Percentiles rank a stretch among this genome's conserved stretches.
phyloP scores from a whole-genome alignment of 306 rosid genomes.

The Boehmeria nivea region DNA sequence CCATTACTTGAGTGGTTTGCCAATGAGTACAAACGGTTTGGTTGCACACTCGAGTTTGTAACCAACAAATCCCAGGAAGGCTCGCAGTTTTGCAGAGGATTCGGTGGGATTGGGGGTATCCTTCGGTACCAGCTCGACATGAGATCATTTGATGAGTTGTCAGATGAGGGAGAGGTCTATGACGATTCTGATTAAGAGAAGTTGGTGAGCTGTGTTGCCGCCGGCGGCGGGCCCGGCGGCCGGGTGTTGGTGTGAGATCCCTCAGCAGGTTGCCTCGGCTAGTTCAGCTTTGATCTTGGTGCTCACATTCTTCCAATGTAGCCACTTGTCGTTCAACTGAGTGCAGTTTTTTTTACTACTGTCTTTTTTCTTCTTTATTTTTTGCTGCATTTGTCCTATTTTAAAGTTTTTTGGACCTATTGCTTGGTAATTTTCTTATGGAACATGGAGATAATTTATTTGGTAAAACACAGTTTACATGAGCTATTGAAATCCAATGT shows the following conservation, averaged over 20 bases:
- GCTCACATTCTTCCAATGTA: conserved; percentile 1
- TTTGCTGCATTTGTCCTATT: no score
- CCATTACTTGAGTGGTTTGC: conserved; percentile 92
- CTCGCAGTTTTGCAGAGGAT: conserved; percentile 86
- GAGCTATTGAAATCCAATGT: no score
- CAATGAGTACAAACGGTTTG: conserved; percentile 64
- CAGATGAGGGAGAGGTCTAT: conserved; percentile 48
- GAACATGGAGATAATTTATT: no score
- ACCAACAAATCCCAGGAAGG: conserved; percentile 93
- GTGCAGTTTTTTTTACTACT: no score
- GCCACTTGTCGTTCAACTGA: no score
- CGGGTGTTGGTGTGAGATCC: conserved; percentile 4
- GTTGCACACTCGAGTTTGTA: conserved; percentile 78
- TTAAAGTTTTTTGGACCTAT: no score
- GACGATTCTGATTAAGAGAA: conserved; percentile 56
- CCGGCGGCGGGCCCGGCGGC: no score
- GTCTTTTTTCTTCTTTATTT: no score
- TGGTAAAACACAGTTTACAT: no score
- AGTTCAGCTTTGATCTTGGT: background rate
- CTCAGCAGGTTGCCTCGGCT: background rate
- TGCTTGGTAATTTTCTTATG: no score
- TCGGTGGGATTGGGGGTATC: conserved; percentile 88
- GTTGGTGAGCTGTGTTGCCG: no score
- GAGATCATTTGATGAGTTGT: conserved; percentile 66
- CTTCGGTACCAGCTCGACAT: conserved; percentile 93